Percentiles rank a stretch among this genome's conserved stretches.
Evolutionary conservation across 2,329 filamentous ascomycete genomes (phyloP).

Genomic region (Clonostachys sp.): DNA sequence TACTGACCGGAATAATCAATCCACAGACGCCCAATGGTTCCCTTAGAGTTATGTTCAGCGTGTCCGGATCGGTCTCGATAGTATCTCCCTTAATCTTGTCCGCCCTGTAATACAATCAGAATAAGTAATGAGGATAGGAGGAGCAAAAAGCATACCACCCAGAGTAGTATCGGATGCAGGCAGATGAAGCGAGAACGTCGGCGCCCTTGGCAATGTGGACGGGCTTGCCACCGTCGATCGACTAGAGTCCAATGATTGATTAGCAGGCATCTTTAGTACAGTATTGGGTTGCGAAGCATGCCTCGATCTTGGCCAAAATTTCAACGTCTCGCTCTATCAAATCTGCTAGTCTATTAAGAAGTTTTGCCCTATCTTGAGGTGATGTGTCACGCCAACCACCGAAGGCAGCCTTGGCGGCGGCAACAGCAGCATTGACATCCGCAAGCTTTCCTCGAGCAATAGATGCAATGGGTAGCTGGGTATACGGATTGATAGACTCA

Average conservation of each 20-base stretch:
- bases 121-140: not conserved
- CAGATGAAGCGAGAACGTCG: not conserved
- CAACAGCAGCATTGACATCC: constrained; percentile 18
- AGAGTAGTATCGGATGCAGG: constrained; percentile 57
- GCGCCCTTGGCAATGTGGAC: not conserved
- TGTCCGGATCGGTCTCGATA: constrained; percentile 44
- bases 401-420: constrained; percentile 58
- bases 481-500: constrained; percentile 2
- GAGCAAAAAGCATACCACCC: constrained; percentile 37
- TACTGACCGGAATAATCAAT: constrained; percentile 71
- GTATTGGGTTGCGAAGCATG: constrained; percentile 42
- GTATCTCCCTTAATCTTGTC: constrained; percentile 1
- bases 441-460: constrained; percentile 13
- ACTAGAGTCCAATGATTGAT: not conserved
- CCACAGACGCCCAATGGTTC: constrained; percentile 82
- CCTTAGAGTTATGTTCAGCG: constrained; percentile 73
- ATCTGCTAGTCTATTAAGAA: constrained; percentile 68
- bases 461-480: constrained; percentile 6
- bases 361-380: constrained; percentile 59
- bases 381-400: constrained; percentile 29
- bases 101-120: constrained; percentile 26
- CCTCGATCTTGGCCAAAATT: constrained; percentile 51
- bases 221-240: constrained; percentile 2
- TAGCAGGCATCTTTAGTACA: not conserved
- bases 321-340: constrained; percentile 61